Evolutionary conservation across 805 yeast species (phyloP).

Genomic region (Zygosaccharomyces bisporus): DNA sequence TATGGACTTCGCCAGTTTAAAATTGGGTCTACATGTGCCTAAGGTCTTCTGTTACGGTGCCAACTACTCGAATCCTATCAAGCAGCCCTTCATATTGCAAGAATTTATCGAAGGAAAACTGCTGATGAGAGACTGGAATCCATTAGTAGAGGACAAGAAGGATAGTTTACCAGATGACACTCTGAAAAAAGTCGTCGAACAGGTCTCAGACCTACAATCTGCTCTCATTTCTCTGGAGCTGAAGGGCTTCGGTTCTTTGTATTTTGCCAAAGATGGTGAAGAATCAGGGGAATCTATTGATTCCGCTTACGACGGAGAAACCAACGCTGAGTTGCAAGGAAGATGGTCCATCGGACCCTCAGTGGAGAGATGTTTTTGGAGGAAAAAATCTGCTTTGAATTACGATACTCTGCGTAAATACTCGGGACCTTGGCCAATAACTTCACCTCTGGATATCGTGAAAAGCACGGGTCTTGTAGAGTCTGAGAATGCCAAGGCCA

Average conservation of each 20-base stretch:
- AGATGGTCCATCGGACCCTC: conserved; percentile 94
- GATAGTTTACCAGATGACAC: conserved; percentile 47
- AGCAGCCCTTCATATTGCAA: conserved; percentile 74
- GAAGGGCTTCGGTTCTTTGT: conserved; percentile 75
- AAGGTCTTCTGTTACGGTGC: conserved; percentile 64
- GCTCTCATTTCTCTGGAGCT: conserved; percentile 55
- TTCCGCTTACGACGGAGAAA: conserved; percentile 60
- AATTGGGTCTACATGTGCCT: conserved; percentile 68
- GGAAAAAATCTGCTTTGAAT: conserved; percentile 54
- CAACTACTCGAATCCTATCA: conserved; percentile 56
- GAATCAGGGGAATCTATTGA: conserved; percentile 27
- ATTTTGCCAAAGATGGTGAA: conserved; percentile 66
- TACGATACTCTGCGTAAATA: conserved; percentile 45
- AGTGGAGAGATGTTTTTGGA: conserved; percentile 73
- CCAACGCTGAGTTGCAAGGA: conserved; percentile 43
- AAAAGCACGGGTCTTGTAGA: conserved; percentile 63
- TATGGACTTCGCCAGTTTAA: conserved; percentile 68
- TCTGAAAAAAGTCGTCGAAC: conserved; percentile 60
- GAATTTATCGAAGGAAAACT: conserved; percentile 76
- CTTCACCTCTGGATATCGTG: conserved; percentile 59
- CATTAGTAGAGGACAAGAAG: conserved; percentile 56
- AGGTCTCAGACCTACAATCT: conserved; percentile 64
- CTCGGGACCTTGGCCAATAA: conserved; percentile 72
- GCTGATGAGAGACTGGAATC: conserved; percentile 89
- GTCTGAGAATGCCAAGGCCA: conserved; percentile 53